Percentiles rank a stretch among this genome's conserved stretches.
Evolutionary conservation across 2,329 filamentous ascomycete genomes (phyloP).

Genomic region (Bipolaris sorokiniana): DNA sequence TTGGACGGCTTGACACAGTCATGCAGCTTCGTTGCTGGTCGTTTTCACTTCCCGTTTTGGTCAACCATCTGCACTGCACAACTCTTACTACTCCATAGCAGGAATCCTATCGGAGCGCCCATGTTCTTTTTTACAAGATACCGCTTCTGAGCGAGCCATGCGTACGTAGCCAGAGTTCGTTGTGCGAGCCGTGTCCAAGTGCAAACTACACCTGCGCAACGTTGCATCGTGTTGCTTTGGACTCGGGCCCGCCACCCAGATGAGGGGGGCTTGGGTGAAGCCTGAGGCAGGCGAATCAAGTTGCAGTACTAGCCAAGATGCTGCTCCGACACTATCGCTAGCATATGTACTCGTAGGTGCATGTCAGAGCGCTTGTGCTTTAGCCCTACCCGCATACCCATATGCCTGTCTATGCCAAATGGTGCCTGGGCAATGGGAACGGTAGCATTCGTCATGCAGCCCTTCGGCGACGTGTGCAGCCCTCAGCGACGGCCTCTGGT

Average conservation of each 20-base stretch:
- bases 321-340: conserved; percentile 13
- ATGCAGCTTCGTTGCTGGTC: conserved; percentile 35
- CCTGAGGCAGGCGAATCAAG: conserved; percentile 19
- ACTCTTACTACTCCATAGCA: conserved; percentile 12
- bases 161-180: neutral
- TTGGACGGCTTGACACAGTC: conserved; percentile 40
- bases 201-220: conserved; percentile 25
- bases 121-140: conserved; percentile 17
- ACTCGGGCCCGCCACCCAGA: conserved; percentile 17
- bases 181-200: conserved; percentile 18
- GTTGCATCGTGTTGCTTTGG: conserved; percentile 34
- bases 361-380: conserved; percentile 31
- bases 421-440: conserved; percentile 21
- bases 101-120: conserved; percentile 15
- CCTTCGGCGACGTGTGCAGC: conserved; percentile 19
- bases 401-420: conserved; percentile 18
- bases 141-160: conserved; percentile 23
- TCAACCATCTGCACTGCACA: conserved; percentile 27
- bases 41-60: conserved; percentile 9
- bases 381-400: conserved; percentile 17
- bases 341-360: conserved; percentile 24
- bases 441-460: conserved; percentile 13
- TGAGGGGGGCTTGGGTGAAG: conserved; percentile 12
- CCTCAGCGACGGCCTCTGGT: conserved; percentile 12
- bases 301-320: conserved; percentile 4